These are phyloP conservation scores for Adansonia grandidieri DNA, from an alignment of 441 rosid species.

Conservation along the genomic window DNA sequence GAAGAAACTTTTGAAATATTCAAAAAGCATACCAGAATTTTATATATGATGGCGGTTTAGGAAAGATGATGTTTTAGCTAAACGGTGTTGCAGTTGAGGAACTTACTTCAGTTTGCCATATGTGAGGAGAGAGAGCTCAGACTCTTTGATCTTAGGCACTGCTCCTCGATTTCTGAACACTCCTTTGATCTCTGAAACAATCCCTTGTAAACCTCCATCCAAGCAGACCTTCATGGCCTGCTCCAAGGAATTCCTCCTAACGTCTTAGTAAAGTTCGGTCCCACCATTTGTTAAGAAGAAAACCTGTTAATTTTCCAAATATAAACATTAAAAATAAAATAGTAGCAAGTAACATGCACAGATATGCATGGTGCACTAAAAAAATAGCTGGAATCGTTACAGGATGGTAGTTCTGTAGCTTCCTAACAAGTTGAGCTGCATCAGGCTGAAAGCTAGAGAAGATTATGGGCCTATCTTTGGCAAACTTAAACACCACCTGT, in stretches of 20 bases:
- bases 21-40: neutral
- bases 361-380: neutral
- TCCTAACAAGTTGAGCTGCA: slow-evolving; percentile 30
- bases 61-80: no score
- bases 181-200: slow-evolving; percentile 80
- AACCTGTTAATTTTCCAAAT: slow-evolving; percentile 43
- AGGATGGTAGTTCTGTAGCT: slow-evolving; percentile 70
- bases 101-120: slow-evolving; percentile 83
- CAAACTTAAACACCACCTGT: slow-evolving; percentile 63
- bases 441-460: slow-evolving; percentile 88
- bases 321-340: neutral
- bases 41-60: neutral
- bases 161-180: slow-evolving; percentile 70
- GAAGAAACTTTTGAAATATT: neutral
- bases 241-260: slow-evolving; percentile 81
- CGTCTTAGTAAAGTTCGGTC: slow-evolving; percentile 53
- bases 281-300: slow-evolving; percentile 85
- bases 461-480: slow-evolving; percentile 61
- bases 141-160: slow-evolving; percentile 74
- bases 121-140: slow-evolving; percentile 73
- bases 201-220: slow-evolving; percentile 76
- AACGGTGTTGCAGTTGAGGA: neutral
- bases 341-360: neutral
- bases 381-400: slow-evolving; percentile 40
- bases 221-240: slow-evolving; percentile 69